Percentiles rank a stretch among this genome's conserved stretches.
phyloP scores from a whole-genome alignment of 495 filamentous ascomycete genomes.

The Daldinia loculata region DNA sequence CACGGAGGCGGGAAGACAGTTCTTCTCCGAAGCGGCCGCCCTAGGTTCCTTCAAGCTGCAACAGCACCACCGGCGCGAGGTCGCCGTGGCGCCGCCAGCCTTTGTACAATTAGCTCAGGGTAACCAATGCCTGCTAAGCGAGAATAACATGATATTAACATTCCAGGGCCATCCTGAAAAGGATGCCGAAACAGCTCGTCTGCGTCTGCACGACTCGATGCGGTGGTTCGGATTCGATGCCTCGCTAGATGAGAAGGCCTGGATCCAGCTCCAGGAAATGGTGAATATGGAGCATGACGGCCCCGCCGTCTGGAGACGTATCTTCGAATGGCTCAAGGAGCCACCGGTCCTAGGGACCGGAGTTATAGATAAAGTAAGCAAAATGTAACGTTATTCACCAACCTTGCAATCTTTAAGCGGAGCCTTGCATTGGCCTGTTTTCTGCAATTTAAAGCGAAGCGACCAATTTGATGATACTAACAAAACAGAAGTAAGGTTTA shows the following conservation, averaged over 20 bases:
- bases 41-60: slow-evolving; percentile 45
- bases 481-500: no score
- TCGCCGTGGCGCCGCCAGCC: slow-evolving; percentile 43
- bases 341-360: slow-evolving; percentile 19
- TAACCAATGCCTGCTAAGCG: slow-evolving; percentile 53
- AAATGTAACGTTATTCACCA: slow-evolving; percentile 12
- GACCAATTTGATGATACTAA: no score
- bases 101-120: slow-evolving; percentile 51
- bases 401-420: background rate
- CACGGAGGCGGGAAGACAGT: slow-evolving; percentile 48
- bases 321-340: slow-evolving; percentile 55
- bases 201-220: slow-evolving; percentile 49
- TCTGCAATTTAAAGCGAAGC: no score
- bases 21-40: slow-evolving; percentile 46
- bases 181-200: slow-evolving; percentile 52
- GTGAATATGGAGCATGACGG: slow-evolving; percentile 54
- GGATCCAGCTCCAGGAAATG: slow-evolving; percentile 19
- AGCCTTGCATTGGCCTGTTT: background rate
- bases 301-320: slow-evolving; percentile 51
- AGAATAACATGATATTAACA: slow-evolving; percentile 54
- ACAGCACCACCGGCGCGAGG: slow-evolving; percentile 57
- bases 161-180: slow-evolving; percentile 63
- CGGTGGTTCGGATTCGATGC: slow-evolving; percentile 54
- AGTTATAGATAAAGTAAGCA: slow-evolving; percentile 17
- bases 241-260: slow-evolving; percentile 36